A percentile compares a stretch with the other conserved stretches of the same genome.
Conservation (phyloP, 805 yeast genomes). For the Candida chauliodis region DNA sequence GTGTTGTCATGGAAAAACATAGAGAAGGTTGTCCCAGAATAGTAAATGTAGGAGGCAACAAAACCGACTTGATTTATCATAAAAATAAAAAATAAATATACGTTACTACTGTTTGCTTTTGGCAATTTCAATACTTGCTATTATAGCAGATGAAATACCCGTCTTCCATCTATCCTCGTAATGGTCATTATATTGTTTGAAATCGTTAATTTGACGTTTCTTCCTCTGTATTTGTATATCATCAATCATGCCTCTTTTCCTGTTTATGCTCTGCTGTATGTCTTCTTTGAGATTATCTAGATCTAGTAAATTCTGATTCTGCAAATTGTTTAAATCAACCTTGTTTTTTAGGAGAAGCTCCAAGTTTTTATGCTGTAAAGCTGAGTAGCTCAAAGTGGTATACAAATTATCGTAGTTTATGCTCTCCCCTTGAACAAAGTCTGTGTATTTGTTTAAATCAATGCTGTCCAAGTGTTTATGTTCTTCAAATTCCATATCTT, state of each 20-base stretch:
- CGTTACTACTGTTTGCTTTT: slow-evolving; percentile 8
- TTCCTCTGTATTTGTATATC: slow-evolving; percentile 42
- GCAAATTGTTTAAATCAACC: slow-evolving; percentile 34
- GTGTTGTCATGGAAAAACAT: slow-evolving; percentile 73
- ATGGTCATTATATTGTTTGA: slow-evolving; percentile 42
- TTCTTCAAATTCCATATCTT: slow-evolving; percentile 7
- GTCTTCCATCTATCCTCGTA: slow-evolving; percentile 50
- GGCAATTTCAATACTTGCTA: slow-evolving; percentile 27
- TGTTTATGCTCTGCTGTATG: slow-evolving; percentile 18
- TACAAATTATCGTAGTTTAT: slow-evolving; percentile 18
- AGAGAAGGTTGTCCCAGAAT: slow-evolving; percentile 92
- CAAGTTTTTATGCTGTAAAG: slow-evolving; percentile 40
- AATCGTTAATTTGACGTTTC: slow-evolving; percentile 37
- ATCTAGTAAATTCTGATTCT: slow-evolving; percentile 27
- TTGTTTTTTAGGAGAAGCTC: slow-evolving; percentile 28
- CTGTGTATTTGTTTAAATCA: slow-evolving; percentile 27
- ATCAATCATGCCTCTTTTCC: slow-evolving; percentile 41
- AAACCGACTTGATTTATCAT: slow-evolving; percentile 63
- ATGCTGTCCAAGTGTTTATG: slow-evolving; percentile 22
- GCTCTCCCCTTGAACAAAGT: slow-evolving; percentile 14
- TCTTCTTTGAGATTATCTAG: slow-evolving; percentile 22
- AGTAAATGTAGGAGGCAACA: slow-evolving; percentile 73
- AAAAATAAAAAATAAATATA: slow-evolving; percentile 23
- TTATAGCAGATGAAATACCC: slow-evolving; percentile 38
- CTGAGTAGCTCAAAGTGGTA: slow-evolving; percentile 38